Conservation (phyloP, 805 yeast genomes). For the Saturnispora diversa region DNA sequence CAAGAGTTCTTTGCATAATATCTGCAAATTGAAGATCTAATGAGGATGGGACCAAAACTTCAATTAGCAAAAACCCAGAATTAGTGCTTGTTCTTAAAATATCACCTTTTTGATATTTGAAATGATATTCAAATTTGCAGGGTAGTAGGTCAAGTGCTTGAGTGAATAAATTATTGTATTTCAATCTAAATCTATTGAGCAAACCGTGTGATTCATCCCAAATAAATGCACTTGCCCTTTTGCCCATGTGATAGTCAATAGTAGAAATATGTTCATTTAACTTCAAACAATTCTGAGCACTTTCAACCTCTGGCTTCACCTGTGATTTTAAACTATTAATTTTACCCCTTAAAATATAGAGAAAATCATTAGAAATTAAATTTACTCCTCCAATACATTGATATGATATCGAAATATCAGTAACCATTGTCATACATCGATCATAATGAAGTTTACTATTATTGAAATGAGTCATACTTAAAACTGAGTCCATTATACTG, state of each 20-base stretch:
- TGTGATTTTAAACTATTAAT: not conserved
- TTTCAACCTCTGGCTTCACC: not conserved
- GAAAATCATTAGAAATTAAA: not conserved
- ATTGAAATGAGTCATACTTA: not conserved
- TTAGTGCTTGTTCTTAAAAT: not conserved
- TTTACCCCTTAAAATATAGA: not conserved
- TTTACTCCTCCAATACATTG: not conserved
- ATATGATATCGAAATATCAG: not conserved
- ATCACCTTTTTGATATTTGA: slow-evolving; percentile 6
- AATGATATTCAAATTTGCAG: not conserved
- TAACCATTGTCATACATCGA: no score
- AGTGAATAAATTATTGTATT: not conserved
- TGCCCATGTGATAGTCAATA: no score
- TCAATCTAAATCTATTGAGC: not conserved
- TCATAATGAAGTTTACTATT: not conserved
- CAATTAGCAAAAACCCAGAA: not conserved
- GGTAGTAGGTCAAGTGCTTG: not conserved
- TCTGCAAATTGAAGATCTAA: no score
- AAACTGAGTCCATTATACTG: not conserved
- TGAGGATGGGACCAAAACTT: not conserved
- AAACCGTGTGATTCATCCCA: no score
- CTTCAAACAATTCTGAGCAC: not conserved
- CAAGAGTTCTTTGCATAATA: no score
- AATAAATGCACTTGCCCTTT: no score
- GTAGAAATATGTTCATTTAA: not conserved